phyloP scores from a whole-genome alignment of 75 land plant species.

The Sequoia sempervirens region DNA sequence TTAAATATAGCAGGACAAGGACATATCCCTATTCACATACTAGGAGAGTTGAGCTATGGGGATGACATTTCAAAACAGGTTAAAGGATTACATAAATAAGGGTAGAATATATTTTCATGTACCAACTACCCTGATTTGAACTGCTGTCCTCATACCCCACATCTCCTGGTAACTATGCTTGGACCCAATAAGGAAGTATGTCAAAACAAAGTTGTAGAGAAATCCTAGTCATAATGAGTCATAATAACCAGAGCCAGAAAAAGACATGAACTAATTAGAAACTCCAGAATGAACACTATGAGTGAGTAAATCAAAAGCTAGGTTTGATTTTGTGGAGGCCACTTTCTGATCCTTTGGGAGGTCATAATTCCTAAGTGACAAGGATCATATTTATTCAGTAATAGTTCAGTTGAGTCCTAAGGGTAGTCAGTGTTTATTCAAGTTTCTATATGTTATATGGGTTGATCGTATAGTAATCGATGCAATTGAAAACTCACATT shows the following conservation, averaged over 20 bases:
- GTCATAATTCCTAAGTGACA: neutral
- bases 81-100: no score
- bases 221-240: neutral
- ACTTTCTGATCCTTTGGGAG: neutral
- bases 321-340: neutral
- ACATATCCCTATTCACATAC: no score
- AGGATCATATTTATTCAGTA: neutral
- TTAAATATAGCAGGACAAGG: no score
- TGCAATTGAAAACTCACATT: no score
- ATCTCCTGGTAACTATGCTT: neutral
- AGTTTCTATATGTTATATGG: no score
- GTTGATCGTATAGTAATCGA: no score
- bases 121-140: neutral
- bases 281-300: neutral
- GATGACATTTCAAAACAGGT: no score
- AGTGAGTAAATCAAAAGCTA: neutral
- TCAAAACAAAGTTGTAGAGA: neutral
- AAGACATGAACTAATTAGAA: neutral
- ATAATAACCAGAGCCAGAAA: neutral
- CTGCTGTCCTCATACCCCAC: neutral
- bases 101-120: no score
- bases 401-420: neutral
- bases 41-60: no score
- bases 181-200: neutral
- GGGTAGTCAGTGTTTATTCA: no score